Conservation (phyloP, 2,329 filamentous ascomycete genomes). For the Pezicula neosporulosa region DNA sequence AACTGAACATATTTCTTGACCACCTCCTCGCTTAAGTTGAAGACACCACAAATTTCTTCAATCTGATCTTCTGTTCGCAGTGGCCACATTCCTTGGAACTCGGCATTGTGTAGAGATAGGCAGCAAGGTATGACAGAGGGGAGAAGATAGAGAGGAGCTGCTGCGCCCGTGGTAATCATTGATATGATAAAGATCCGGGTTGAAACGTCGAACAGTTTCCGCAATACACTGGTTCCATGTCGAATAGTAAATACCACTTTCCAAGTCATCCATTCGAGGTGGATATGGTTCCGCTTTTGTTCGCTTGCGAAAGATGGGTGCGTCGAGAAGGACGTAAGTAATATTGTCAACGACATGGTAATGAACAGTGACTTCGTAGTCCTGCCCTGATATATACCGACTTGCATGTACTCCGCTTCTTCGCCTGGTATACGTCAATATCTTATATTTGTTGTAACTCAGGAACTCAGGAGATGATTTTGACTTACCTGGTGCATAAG, state of each 20-base stretch:
- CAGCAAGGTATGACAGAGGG: conserved; percentile 58
- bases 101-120: conserved; percentile 64
- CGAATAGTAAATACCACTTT: conserved; percentile 64
- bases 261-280: conserved; percentile 64
- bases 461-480: not conserved
- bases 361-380: conserved; percentile 59
- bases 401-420: conserved; percentile 55
- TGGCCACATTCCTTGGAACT: conserved; percentile 66
- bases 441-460: not conserved
- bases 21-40: conserved; percentile 53
- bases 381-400: conserved; percentile 56
- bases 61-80: conserved; percentile 58
- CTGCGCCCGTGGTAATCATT: conserved; percentile 62
- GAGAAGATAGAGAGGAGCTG: conserved; percentile 62
- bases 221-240: conserved; percentile 69
- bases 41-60: conserved; percentile 60
- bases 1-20: conserved; percentile 34
- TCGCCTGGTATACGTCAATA: conserved; percentile 36
- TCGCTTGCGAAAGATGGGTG: conserved; percentile 56
- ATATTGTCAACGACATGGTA: conserved; percentile 62
- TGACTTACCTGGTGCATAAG: conserved; percentile 20
- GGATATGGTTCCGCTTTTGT: conserved; percentile 60
- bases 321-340: conserved; percentile 62
- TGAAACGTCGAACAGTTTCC: conserved; percentile 57
- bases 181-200: conserved; percentile 59